Base-by-base conservation (phyloP, 768 basidiomycete species). In the Psilocybe tampanensis region DNA sequence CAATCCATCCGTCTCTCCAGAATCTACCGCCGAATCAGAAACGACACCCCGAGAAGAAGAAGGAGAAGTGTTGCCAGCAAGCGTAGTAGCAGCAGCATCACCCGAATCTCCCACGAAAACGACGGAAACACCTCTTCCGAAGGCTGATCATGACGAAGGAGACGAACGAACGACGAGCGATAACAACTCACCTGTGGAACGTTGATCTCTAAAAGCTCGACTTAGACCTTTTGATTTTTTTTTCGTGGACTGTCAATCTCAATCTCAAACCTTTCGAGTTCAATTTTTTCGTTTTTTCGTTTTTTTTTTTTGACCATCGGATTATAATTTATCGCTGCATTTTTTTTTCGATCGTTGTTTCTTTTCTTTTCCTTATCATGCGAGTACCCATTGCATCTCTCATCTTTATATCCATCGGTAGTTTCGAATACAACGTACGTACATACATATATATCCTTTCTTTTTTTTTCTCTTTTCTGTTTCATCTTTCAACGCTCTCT, bases 1-100 rank as follows among this genome's bases (percentile, higher is more conserved):
- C n/a, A n/a, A n/a, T n/a, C n/a, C n/a, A n/a, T 43, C 56, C 19
- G 36, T 47, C 22, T 41, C 39, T 44, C 32, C 53, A 19, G 33
- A 17, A n/a, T 58, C 55, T 23, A 47, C 29, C 34, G 34, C 50
- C 17, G 51, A 56, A 47, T 53, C 55, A 18, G 56, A 63, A 21
- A 54, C 47, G 18, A 60, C 62, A 1, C 59, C 56, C 39, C 58
- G 58, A 36, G 54, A 58, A 21, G 62, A 63, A 43, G 23, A n/a
- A n/a, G n/a, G n/a, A n/a, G n/a, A n/a, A n/a, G n/a, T n/a, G n/a
- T n/a, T 23, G 12, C 26, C 26, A 12, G 58, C 47, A 34, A 41
- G 51, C 32, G 39, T 1, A 7, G 5, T 15, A 22, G n/a, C n/a
- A n/a, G n/a, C n/a, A n/a, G n/a, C n/a, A n/a, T n/a, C n/a, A n/a